Evolutionary conservation across 306 rosid genomes (phyloP).

Genomic region (Boehmeria nivea): DNA sequence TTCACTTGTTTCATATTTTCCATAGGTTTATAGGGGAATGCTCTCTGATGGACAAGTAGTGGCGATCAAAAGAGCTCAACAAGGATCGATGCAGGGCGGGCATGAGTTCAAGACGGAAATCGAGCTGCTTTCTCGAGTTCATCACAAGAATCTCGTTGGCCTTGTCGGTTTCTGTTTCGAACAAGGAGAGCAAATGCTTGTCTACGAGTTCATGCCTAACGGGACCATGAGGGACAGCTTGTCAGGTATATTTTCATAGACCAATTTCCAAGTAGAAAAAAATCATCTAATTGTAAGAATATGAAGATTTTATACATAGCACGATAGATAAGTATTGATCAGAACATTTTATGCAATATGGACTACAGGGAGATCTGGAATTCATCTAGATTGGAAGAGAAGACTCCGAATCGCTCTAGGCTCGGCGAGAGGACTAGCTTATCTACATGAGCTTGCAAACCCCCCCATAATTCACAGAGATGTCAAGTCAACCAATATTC

Average conservation of each 20-base stretch:
- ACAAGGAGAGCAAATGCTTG: constrained; percentile 92
- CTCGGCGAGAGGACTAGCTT: constrained; percentile 93
- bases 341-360: neutral
- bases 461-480: constrained; percentile 97
- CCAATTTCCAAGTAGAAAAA: too few relatives aligned
- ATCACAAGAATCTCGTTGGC: constrained; percentile 95
- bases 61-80: constrained; percentile 93
- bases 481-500: constrained; percentile 74
- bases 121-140: constrained; percentile 94
- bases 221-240: constrained; percentile 79
- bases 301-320: neutral
- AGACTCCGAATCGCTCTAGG: constrained; percentile 90
- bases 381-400: constrained; percentile 90
- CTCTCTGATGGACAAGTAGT: constrained; percentile 66
- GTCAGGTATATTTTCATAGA: constrained; percentile 43
- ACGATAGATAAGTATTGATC: too few relatives aligned
- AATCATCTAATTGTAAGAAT: neutral
- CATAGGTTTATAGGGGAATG: constrained; percentile 75
- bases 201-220: constrained; percentile 77
- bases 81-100: constrained; percentile 96
- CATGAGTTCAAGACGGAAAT: constrained; percentile 91
- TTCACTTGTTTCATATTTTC: too few relatives aligned
- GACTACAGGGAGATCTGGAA: constrained; percentile 62
- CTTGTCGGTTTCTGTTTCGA: constrained; percentile 93
- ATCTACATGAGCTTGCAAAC: constrained; percentile 89